Evolutionary conservation across 1,284 basidiomycete species (phyloP), one percentile per base, ranked within the genome.

Genomic region (Ustilago shanxiensis): DNA sequence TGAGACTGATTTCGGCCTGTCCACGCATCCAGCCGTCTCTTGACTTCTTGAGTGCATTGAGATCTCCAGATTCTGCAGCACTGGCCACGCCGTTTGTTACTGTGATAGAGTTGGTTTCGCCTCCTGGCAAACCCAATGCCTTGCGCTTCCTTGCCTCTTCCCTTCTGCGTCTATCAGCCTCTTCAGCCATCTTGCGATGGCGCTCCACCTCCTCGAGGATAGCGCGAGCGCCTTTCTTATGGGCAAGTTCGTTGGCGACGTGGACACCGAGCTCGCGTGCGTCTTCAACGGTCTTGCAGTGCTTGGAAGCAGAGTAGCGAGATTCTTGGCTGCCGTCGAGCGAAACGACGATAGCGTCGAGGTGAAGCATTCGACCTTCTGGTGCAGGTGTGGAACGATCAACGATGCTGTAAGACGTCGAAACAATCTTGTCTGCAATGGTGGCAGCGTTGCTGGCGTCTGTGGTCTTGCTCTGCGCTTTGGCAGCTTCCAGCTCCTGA

Each of bases 191-290:
- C 57, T 70, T 79, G 37, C 84, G 77, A 57, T 85, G 84, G 33
- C 77, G 60, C 58, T 86, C 83, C n/a, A 86, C 84, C 63, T 86
- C 84, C 18, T 79, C 81, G 7, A 86, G 69, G 31, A 86, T 86
- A 6, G 61, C 74, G 1, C 76, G 61, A 13, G 83, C 84, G 35
- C 82, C 79, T 24, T 73, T 61, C 60, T 77, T 75, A 47, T 79
- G 66, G 11, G 81, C 75, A 20, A 86, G 74, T 60, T 80, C 72
- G 53, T 77, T 62, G 0, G 84, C 84, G 2, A 85, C 81, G 13
- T 74, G 64, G 3, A 72, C 45, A 16, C 84, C 84, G 9, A 86
- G 72, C 53, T 52, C 62, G 8, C 74, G 68, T 4, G 83, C 84
- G 18, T 84, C 81, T 51, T 80, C 61, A 39, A 76, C 16, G 1